These are phyloP conservation scores for Ophiostoma ulmi DNA, from an alignment of 2,329 filamentous ascomycete genomes.

Conservation along the genomic window DNA sequence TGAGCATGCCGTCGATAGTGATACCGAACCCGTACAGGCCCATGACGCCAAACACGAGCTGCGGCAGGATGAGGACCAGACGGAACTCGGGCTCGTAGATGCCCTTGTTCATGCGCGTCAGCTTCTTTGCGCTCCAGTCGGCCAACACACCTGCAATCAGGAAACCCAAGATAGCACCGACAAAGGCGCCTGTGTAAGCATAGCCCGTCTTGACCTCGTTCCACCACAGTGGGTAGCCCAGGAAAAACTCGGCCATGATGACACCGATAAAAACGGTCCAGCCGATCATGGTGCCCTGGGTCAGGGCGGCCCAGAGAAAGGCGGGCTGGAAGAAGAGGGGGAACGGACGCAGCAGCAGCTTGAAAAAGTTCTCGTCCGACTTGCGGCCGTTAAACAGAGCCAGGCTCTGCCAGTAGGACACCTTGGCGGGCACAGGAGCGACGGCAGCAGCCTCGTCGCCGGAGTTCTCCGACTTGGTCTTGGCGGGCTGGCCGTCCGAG, in stretches of 20 bases:
- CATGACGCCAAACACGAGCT: slow-evolving; percentile 69
- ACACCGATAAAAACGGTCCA: slow-evolving; percentile 94
- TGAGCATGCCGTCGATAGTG: slow-evolving; percentile 56
- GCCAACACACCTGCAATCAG: slow-evolving; percentile 66
- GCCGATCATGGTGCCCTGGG: slow-evolving; percentile 85
- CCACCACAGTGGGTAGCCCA: slow-evolving; percentile 77
- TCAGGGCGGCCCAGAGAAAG: slow-evolving; percentile 72
- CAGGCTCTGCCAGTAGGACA: slow-evolving; percentile 57
- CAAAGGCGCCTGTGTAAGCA: slow-evolving; percentile 77
- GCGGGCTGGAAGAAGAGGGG: slow-evolving; percentile 79
- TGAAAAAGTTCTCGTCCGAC: slow-evolving; percentile 67
- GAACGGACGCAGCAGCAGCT: slow-evolving; percentile 65
- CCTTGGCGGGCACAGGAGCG: slow-evolving; percentile 35
- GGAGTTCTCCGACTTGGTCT: slow-evolving; percentile 24
- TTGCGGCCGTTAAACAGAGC: slow-evolving; percentile 76
- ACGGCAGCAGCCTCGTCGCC: slow-evolving; percentile 19
- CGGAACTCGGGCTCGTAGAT: slow-evolving; percentile 91
- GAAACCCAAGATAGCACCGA: slow-evolving; percentile 77
- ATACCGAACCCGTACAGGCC: slow-evolving; percentile 83
- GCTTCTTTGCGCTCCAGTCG: slow-evolving; percentile 63
- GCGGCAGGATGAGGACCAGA: slow-evolving; percentile 74
- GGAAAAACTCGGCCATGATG: slow-evolving; percentile 74
- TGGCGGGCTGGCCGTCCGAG: slow-evolving; percentile 31
- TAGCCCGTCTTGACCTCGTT: slow-evolving; percentile 77
- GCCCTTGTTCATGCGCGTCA: slow-evolving; percentile 72